Evolutionary conservation across 2,329 filamentous ascomycete species (phyloP).

Genomic region (Penicillium hesseltinei): DNA sequence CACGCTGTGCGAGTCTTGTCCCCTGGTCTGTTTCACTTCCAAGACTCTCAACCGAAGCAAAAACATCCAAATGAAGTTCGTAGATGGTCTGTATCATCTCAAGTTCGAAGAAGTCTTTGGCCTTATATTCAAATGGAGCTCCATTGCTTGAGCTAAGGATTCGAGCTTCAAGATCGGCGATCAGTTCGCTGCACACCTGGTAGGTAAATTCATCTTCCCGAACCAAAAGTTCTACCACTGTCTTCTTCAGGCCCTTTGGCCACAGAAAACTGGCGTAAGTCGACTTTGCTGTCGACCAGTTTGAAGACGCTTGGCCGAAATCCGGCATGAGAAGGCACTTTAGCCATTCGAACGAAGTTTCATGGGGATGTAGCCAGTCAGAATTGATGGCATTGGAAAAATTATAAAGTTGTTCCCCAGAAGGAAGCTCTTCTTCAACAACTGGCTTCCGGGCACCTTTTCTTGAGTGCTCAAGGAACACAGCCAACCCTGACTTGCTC

Average conservation of each 20-base stretch:
- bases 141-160: constrained; percentile 24
- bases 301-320: constrained; percentile 19
- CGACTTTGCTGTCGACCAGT: constrained; percentile 35
- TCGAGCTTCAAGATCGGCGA: constrained; percentile 30
- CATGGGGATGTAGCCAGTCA: constrained; percentile 48
- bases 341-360: constrained; percentile 57
- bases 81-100: constrained; percentile 61
- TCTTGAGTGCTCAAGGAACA: constrained; percentile 58
- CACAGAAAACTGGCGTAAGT: constrained; percentile 56
- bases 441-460: constrained; percentile 42
- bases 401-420: constrained; percentile 34
- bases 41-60: constrained; percentile 60
- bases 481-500: constrained; percentile 49
- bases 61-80: constrained; percentile 66
- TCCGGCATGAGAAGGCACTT: constrained; percentile 49
- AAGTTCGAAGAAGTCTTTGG: constrained; percentile 39
- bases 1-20: constrained; percentile 54
- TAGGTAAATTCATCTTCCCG: constrained; percentile 56
- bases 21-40: constrained; percentile 55
- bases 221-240: constrained; percentile 53
- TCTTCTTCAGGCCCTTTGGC: constrained; percentile 56
- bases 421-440: constrained; percentile 40
- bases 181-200: constrained; percentile 37
- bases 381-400: constrained; percentile 50
- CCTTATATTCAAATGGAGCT: constrained; percentile 27